Evolutionary conservation across 495 filamentous ascomycete genomes (phyloP).

Genomic region (Hyaloscypha bicolor): DNA sequence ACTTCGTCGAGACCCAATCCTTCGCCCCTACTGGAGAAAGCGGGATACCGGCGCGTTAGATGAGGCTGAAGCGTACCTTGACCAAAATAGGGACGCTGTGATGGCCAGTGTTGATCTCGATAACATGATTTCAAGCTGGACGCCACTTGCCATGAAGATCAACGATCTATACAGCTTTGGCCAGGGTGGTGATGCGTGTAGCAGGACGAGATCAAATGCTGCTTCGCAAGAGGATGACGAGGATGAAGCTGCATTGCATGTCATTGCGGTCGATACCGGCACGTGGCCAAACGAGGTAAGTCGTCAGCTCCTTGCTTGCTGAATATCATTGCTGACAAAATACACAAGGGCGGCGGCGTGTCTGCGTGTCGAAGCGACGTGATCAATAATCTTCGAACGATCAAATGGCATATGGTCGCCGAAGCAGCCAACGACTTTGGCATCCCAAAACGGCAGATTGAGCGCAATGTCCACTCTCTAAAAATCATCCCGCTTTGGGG

Average conservation of each 20-base stretch:
- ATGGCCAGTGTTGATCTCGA: conserved; percentile 64
- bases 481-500: conserved; percentile 68
- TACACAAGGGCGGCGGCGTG: conserved; percentile 55
- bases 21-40: conserved; percentile 58
- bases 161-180: conserved; percentile 66
- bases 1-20: conserved; percentile 53
- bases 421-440: conserved; percentile 68
- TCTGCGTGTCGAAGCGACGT: conserved; percentile 67
- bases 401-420: conserved; percentile 67
- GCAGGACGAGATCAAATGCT: conserved; percentile 43
- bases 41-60: conserved; percentile 55
- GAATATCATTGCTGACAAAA: no score
- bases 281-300: conserved; percentile 63
- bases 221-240: conserved; percentile 41
- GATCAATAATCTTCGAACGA: conserved; percentile 62
- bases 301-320: neutral
- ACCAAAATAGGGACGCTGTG: conserved; percentile 56
- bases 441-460: conserved; percentile 64
- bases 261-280: conserved; percentile 63
- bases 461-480: conserved; percentile 64
- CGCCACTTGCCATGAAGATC: conserved; percentile 60
- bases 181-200: conserved; percentile 56
- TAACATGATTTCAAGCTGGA: conserved; percentile 58
- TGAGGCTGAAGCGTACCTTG: conserved; percentile 55
- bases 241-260: conserved; percentile 56